Base-by-base conservation (phyloP, 805 yeast genomes). In the Candida nemodendra region DNA sequence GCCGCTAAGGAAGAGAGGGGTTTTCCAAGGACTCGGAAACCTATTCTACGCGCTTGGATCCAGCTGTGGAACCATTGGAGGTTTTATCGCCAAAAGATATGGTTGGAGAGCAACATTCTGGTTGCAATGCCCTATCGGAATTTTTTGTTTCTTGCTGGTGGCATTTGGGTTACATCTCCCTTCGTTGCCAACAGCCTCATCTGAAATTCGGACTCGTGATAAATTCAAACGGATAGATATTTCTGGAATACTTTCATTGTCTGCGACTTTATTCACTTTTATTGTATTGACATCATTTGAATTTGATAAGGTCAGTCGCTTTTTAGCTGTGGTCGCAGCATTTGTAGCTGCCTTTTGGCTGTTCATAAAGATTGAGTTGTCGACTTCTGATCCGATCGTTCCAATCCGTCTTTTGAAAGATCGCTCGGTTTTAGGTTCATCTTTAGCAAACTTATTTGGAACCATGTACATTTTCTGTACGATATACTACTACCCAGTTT, bases 11-110 rank as follows among this genome's bases (percentile, higher is more conserved):
- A 78, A 82, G 23, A 71, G 97, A 38, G 96, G 95, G 3, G 64
- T 86, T 32, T 87, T 75, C 61, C 97, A 90, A 59, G 97, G 97
- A 0, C 51, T 87, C 32, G 89, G 86, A 25, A 89, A 89, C 57
- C 69, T 87, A 14, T 80, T 79, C 34, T 90, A 73, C 56, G 93
- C 93, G 3, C 53, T 81, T 19, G 97, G 97, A 3, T 81, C 88
- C 3, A 79, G 84, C 1, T 61, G 73, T 30, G 91, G 91, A 1
- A 58, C 78, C 2, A 57, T 76, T 24, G 81, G 66, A 62, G 89
- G 89, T 3, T 57, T 77, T 51, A 62, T 79, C 26, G 71, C 79
- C 16, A 79, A 78, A 43, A 44, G 44, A 24, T 65, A 69, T 38
- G 84, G 85, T 24, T 79, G 85, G 95, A 68, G 91, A 56, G 67